Evolutionary conservation across 345 rosid species (phyloP), one percentile per base, ranked within the genome.

Genomic region (Populus nigra): DNA sequence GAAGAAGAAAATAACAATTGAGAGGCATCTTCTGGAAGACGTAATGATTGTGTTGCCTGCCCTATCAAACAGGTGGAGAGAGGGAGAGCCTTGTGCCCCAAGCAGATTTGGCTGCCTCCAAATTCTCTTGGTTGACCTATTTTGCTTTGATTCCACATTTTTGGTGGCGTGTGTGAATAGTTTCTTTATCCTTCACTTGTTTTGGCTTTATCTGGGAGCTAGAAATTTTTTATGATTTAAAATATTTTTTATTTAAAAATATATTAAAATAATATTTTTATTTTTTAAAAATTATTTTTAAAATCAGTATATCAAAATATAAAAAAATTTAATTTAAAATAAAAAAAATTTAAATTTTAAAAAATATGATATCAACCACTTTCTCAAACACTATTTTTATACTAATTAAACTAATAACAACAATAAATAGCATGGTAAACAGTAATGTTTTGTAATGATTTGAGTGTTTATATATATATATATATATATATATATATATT

Each of bases 181-280:
- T 8, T 22, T 10, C 5, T 8, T 8, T 3, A n/a, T 27, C 27
- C 13, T 20, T 43, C 20, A 72, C 66, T 65, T 12, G 5, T 33
- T 0, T 33, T 33, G 36, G 36, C 1, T 5, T 33, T 4, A 33
- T 33, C 4, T 0, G 0, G 4, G 0, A 33, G 5, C 1, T 0
- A 3, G 5, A 33, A 0, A 3, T 5, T 33, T 4, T 0, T 33
- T 31, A 1, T 0, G 0, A 0, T 31, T 31, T 0, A 1, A 31
- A 31, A 31, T 31, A 31, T 31, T 31, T 31, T 31, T 31, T 27
- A 27, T 1, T 33, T 33, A 4, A 0, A 33, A 33, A 33, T 33
- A 4, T 33, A 33, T 33, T 33, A 33, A 33, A 33, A 4, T 33
- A 33, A 33, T 33, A 33, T 33, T 33, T 31, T 31, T 31, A 31